Evolutionary conservation across 345 rosid species (phyloP), one percentile per base, ranked within the genome.

Genomic region (Citrus unshiu): DNA sequence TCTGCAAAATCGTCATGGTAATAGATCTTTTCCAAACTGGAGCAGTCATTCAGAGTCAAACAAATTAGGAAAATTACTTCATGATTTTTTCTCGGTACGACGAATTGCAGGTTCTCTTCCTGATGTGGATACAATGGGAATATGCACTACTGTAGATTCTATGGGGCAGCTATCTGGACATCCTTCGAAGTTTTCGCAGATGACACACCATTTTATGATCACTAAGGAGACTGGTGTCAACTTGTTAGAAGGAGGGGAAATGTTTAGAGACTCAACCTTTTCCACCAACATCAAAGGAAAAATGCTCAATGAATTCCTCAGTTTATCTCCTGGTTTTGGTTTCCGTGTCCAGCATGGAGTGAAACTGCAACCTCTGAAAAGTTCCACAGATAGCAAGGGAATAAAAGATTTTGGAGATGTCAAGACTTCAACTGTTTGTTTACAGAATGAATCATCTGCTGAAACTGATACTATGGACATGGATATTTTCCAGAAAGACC

Each of bases 391-490:
- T 40, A 79, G 84, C 40, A 83, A 86, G 79, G 90, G 77, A 68
- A 78, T 73, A 68, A 88, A 76, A 71, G 80, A 86, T 27, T 58
- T 67, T 37, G 81, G 79, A 32, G 77, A 77, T 72, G 24, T 74
- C 51, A 83, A 76, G 68, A 67, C 80, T 59, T 79, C 81, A 57
- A 66, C 85, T n/a, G 49, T 67, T 77, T 75, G 82, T 75, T 68
- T 76, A 27, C 80, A 76, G 81, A 86, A 84, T 57, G 94, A 86
- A 81, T 93, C 97, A 56, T 91, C 95, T 8, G 89, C 87, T 0
- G 97, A 94, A 76, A 92, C 95, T 65, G 84, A 89, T 67, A 87
- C 90, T 68, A 83, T 93, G 91, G 97, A 90, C 68, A 81, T 93
- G 87, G 93, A 90, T 91, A 73, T 74, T 71, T 81, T 85, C 73